Evolutionary conservation across 345 rosid species (phyloP).

Genomic region (Syzygium oleosum): DNA sequence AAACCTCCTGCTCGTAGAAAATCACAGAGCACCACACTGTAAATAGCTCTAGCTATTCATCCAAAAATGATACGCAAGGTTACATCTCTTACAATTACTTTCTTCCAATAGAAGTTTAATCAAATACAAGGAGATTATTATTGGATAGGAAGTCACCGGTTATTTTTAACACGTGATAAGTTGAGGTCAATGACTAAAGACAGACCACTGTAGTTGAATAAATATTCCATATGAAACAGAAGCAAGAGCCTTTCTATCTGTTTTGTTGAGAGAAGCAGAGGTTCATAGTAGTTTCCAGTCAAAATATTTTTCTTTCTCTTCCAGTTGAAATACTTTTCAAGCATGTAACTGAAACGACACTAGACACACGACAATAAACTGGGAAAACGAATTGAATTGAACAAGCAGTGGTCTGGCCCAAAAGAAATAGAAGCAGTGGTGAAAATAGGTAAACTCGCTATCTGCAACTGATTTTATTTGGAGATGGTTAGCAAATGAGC

Average conservation of each 20-base stretch:
- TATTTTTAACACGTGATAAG: neutral
- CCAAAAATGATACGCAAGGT: neutral
- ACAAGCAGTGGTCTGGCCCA: neutral
- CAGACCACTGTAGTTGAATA: neutral
- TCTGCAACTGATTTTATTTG: neutral
- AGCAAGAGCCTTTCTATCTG: neutral
- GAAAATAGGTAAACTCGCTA: neutral
- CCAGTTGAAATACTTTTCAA: neutral
- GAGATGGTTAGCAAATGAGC: neutral
- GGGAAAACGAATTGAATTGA: neutral
- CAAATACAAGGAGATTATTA: neutral
- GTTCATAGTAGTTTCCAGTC: neutral
- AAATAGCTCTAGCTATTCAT: neutral
- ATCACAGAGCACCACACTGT: neutral
- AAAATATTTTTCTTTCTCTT: neutral
- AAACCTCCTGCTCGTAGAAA: slow-evolving; percentile 7
- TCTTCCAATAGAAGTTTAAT: neutral
- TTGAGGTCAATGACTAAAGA: neutral
- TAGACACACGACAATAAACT: neutral
- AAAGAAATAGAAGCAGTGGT: neutral
- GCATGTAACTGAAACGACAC: neutral
- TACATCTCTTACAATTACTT: neutral
- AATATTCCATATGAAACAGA: neutral
- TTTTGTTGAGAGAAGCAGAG: neutral
- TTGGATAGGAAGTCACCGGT: neutral